Percentiles rank a stretch among this genome's conserved stretches.
Conservation (phyloP, 495 filamentous ascomycete species). For the Podospora bellae-mahoneyi region DNA sequence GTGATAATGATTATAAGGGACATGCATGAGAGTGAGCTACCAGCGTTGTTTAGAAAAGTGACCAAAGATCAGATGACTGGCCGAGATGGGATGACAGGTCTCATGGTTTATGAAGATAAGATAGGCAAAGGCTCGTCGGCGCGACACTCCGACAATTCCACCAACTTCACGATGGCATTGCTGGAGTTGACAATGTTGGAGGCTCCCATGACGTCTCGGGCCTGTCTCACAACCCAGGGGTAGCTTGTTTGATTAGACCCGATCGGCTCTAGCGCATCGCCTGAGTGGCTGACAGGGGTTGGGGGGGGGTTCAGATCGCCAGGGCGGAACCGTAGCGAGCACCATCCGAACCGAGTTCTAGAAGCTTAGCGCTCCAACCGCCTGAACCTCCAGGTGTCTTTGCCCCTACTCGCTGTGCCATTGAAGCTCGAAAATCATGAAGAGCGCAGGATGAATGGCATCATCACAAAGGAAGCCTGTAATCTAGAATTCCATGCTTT, state of each 20-base stretch:
- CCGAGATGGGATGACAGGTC: background rate
- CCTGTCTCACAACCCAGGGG: conserved; percentile 27
- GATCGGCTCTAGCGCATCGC: conserved; percentile 26
- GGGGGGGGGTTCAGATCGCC: conserved; percentile 11
- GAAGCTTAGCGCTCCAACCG: conserved; percentile 2
- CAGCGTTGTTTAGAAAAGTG: too few relatives aligned
- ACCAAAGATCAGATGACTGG: background rate
- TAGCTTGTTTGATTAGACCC: conserved; percentile 29
- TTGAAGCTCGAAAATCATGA: conserved; percentile 2
- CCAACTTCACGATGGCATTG: background rate
- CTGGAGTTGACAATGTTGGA: background rate
- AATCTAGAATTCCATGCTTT: background rate
- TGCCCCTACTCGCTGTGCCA: background rate
- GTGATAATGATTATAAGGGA: too few relatives aligned
- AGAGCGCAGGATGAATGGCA: background rate
- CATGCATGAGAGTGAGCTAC: too few relatives aligned
- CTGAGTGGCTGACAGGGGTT: conserved; percentile 30
- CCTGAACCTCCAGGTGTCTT: background rate
- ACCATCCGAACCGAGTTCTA: conserved; percentile 23
- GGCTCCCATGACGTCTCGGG: conserved; percentile 25
- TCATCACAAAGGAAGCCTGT: background rate
- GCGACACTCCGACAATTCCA: background rate
- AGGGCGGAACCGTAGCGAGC: conserved; percentile 28
- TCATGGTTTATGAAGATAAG: background rate
- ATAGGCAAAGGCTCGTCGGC: background rate